These are phyloP conservation scores for Leccinellum luteum DNA, from an alignment of 768 basidiomycete species.

Conservation along the genomic window DNA sequence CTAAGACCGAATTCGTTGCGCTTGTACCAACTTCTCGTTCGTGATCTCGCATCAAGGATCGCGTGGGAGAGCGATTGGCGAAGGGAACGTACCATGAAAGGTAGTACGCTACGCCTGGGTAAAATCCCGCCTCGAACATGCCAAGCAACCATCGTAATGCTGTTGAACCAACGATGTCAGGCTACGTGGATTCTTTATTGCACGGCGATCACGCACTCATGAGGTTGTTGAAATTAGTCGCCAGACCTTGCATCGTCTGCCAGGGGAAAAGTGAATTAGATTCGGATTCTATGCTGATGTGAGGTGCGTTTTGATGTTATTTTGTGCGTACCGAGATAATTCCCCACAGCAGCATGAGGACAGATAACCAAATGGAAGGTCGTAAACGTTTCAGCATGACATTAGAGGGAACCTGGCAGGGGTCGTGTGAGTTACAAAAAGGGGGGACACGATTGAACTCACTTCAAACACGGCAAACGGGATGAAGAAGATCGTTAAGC, in stretches of 20 bases:
- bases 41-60: conserved; percentile 33
- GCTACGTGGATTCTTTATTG: neutral
- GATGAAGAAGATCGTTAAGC: conserved; percentile 59
- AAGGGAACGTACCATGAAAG: conserved; percentile 57
- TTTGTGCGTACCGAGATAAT: conserved; percentile 58
- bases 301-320: neutral
- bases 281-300: neutral
- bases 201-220: conserved; percentile 46
- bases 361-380: conserved; percentile 74
- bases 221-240: conserved; percentile 65
- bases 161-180: conserved; percentile 21
- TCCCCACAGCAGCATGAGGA: conserved; percentile 73
- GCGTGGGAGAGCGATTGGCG: neutral
- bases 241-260: conserved; percentile 73
- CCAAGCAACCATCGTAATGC: conserved; percentile 73
- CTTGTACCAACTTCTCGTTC: conserved; percentile 48
- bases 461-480: conserved; percentile 73
- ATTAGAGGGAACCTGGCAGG: conserved; percentile 59
- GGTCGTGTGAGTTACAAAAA: neutral
- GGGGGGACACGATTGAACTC: conserved; percentile 3
- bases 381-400: conserved; percentile 69
- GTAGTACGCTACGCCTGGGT: conserved; percentile 58
- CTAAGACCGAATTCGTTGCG: conserved; percentile 72
- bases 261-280: conserved; percentile 5
- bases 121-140: conserved; percentile 56